Percentiles rank a stretch among this genome's conserved stretches.
These are phyloP conservation scores for Fusarium scirpi DNA, from an alignment of 2,329 filamentous ascomycete genomes.

Conservation along the genomic window DNA sequence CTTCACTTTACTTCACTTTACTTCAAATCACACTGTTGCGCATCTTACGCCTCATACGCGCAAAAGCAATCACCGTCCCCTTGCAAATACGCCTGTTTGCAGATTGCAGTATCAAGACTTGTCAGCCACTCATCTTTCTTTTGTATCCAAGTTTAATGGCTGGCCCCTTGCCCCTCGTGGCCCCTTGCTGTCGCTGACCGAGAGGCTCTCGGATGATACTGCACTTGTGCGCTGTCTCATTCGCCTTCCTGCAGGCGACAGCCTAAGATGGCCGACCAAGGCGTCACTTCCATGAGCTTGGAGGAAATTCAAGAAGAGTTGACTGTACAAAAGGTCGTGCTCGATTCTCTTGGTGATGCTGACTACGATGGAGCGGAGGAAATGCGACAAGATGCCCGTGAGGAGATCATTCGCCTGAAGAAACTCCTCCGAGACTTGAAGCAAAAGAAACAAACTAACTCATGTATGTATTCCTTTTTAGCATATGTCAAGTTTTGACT, in stretches of 20 bases:
- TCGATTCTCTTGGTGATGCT: slow-evolving; percentile 54
- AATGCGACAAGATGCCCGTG: slow-evolving; percentile 45
- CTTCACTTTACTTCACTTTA: neutral
- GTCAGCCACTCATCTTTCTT: slow-evolving; percentile 8
- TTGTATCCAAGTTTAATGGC: slow-evolving; percentile 21
- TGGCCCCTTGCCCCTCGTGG: slow-evolving; percentile 26
- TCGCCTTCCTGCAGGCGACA: slow-evolving; percentile 21
- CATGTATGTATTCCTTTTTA: slow-evolving; percentile 12
- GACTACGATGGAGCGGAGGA: slow-evolving; percentile 48
- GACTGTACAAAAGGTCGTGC: slow-evolving; percentile 56
- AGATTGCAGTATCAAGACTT: slow-evolving; percentile 4
- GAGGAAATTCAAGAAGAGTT: slow-evolving; percentile 56
- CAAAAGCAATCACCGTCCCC: neutral
- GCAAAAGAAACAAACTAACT: slow-evolving; percentile 9
- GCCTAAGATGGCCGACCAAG: slow-evolving; percentile 31
- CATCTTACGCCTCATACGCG: neutral
- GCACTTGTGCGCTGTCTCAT: slow-evolving; percentile 30
- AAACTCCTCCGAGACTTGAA: slow-evolving; percentile 41
- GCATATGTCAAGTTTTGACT: neutral
- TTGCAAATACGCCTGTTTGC: neutral
- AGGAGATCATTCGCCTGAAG: slow-evolving; percentile 51
- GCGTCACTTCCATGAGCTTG: slow-evolving; percentile 35
- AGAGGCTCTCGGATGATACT: slow-evolving; percentile 30
- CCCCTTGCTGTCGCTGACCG: slow-evolving; percentile 26
- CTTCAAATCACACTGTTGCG: neutral